Evolutionary conservation across 768 basidiomycete species (phyloP).

Genomic region (Agaricus subrufescens): DNA sequence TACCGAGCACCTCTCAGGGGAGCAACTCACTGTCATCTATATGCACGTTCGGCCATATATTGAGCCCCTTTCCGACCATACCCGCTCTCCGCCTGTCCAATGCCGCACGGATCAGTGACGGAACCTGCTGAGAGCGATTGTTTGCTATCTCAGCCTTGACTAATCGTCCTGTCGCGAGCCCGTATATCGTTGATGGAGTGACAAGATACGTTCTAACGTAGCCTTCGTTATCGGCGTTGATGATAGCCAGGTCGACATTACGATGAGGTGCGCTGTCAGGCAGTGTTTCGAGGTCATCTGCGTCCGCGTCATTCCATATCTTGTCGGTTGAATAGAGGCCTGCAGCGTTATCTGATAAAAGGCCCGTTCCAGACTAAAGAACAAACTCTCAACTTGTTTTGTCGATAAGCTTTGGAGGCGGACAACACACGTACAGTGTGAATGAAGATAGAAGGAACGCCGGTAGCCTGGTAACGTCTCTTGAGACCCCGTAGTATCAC

Average conservation of each 20-base stretch:
- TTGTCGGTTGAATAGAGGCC: conserved; percentile 32
- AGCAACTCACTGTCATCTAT: conserved; percentile 42
- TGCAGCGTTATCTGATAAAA: conserved; percentile 39
- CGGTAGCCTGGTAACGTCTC: conserved; percentile 36
- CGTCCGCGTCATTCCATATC: conserved; percentile 46
- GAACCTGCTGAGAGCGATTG: conserved; percentile 48
- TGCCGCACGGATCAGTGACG: conserved; percentile 37
- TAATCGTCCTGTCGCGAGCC: conserved; percentile 41
- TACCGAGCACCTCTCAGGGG: conserved; percentile 11
- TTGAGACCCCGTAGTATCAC: conserved; percentile 51
- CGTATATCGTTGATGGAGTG: conserved; percentile 56
- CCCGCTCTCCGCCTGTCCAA: conserved; percentile 47
- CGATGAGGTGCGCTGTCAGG: conserved; percentile 43
- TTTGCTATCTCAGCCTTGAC: conserved; percentile 51
- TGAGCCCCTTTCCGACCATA: conserved; percentile 51
- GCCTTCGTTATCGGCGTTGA: conserved; percentile 46
- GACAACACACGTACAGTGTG: conserved; percentile 47
- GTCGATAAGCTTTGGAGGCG: background rate
- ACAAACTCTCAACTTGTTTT: conserved; percentile 30
- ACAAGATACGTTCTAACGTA: conserved; percentile 49
- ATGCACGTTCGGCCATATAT: conserved; percentile 55
- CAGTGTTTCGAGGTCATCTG: conserved; percentile 41
- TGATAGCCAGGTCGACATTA: conserved; percentile 40
- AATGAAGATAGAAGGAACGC: conserved; percentile 44
- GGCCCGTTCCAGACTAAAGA: conserved; percentile 25